Percentiles rank a stretch among this genome's conserved stretches.
phyloP scores from a whole-genome alignment of 1,139 yeast species.

The Candida sanyaensis region DNA sequence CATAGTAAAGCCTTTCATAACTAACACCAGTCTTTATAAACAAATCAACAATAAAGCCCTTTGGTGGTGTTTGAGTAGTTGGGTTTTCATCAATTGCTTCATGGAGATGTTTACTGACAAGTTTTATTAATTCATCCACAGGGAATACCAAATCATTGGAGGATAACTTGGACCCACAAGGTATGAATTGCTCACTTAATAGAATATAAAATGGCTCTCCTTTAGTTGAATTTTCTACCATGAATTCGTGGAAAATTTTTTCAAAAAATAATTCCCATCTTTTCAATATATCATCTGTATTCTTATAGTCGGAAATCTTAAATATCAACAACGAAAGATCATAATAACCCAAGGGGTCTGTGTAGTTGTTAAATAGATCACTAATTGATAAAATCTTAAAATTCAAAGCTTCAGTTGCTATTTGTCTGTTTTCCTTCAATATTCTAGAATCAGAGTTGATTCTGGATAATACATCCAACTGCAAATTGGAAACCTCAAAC shows the following conservation, averaged over 20 bases:
- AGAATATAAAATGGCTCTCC: slow-evolving; percentile 41
- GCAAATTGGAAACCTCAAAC: slow-evolving; percentile 85
- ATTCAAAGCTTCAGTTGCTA: slow-evolving; percentile 58
- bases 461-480: slow-evolving; percentile 71
- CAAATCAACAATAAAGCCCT: slow-evolving; percentile 56
- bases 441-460: slow-evolving; percentile 64
- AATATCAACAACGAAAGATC: slow-evolving; percentile 79
- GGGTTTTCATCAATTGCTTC: slow-evolving; percentile 39
- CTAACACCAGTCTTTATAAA: slow-evolving; percentile 77
- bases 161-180: slow-evolving; percentile 47
- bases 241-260: slow-evolving; percentile 38
- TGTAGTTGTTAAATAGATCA: slow-evolving; percentile 81
- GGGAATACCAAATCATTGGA: slow-evolving; percentile 79
- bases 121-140: slow-evolving; percentile 65
- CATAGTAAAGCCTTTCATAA: slow-evolving; percentile 67
- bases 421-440: slow-evolving; percentile 42
- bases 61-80: slow-evolving; percentile 43
- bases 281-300: slow-evolving; percentile 67
- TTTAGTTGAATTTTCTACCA: slow-evolving; percentile 29
- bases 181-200: slow-evolving; percentile 38
- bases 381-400: slow-evolving; percentile 68
- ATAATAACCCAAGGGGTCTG: slow-evolving; percentile 86
- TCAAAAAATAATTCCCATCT: slow-evolving; percentile 72
- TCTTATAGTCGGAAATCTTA: slow-evolving; percentile 79
- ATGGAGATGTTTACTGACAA: slow-evolving; percentile 46